Conservation (phyloP, 1,284 basidiomycete species). For the Marasmius tenuissimus region DNA sequence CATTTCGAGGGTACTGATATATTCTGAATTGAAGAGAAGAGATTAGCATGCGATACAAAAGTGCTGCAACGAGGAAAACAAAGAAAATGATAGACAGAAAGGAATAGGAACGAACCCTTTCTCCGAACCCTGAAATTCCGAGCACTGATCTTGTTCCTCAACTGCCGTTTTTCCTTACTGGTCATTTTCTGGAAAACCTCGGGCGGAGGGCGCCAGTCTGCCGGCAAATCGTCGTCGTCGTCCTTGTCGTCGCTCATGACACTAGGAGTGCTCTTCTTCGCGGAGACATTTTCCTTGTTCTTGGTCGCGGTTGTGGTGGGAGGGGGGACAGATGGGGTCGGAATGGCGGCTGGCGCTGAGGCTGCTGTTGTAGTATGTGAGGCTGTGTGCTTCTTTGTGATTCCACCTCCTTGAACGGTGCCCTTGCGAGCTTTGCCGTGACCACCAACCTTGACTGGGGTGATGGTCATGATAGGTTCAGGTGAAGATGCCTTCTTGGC, state of each 20-base stretch:
- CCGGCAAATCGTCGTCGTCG: conserved; percentile 52
- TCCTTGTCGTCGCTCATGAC: conserved; percentile 18
- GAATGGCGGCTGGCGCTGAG: conserved; percentile 15
- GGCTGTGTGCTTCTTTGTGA: conserved; percentile 51
- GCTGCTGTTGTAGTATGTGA: conserved; percentile 20
- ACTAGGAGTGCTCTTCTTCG: conserved; percentile 9
- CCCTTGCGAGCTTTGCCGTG: conserved; percentile 67
- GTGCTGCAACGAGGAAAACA: conserved; percentile 1
- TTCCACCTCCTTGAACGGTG: conserved; percentile 71
- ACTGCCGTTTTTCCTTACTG: conserved; percentile 94
- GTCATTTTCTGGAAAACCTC: conserved; percentile 96
- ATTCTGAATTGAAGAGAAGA: conserved; percentile 54
- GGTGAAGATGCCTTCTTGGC: not conserved
- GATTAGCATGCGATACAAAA: conserved; percentile 1
- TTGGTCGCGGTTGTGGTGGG: not conserved
- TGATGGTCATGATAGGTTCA: conserved; percentile 35
- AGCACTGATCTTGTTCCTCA: conserved; percentile 96
- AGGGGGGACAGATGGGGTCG: conserved; percentile 15
- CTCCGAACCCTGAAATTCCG: conserved; percentile 91
- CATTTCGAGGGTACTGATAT: conserved; percentile 90
- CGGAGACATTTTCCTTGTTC: conserved; percentile 6
- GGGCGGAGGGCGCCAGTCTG: conserved; percentile 81
- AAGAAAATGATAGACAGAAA: conserved; percentile 13
- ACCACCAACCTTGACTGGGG: conserved; percentile 56
- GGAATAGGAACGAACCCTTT: conserved; percentile 60